Evolutionary conservation across 805 yeast species (phyloP), one percentile per base, ranked within the genome.

Genomic region (Lachancea sp.): DNA sequence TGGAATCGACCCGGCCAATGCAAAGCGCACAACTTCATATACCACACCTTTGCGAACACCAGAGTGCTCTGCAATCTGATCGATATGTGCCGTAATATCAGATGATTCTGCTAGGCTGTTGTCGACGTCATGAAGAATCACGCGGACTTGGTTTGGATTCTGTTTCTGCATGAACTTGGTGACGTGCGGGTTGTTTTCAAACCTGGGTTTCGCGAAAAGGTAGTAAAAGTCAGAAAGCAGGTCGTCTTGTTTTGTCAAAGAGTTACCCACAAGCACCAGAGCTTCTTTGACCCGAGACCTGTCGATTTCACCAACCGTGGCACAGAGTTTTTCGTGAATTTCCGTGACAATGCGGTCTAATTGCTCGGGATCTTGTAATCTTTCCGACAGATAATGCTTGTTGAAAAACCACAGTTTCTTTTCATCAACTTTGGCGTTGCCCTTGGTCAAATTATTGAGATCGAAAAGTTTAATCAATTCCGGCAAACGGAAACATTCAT

Each of bases 341-440:
- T 67, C 59, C 0, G 67, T 58, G 0, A 75, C 65, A 5, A 77
- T 56, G 4, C 65, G 56, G 0, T 63, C 53, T 7, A 77, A 63
- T 20, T 49, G 47, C 1, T 39, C 54, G 0, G 70, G 66, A 31
- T 73, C 65, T 1, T 59, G 54, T 13, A 86, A 57, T 42, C 70
- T 69, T 33, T 61, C 50, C 4, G 65, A 63, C 33, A 89, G 64
- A 58, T 85, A 87, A 48, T 73, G 74, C 56, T 85, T 86, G 64
- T 93, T 90, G 67, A 93, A 85, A 60, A 68, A 85, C 52, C 72
- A 69, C 44, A 93, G 71, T 62, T 93, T 91, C 44, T 75, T 73
- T 48, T 79, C 81, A 51, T 85, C 89, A 7, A 93, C 96, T 60
- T 89, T 91, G 13, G 96, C 95, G 65, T 90, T 90, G 1, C 99